phyloP scores from a whole-genome alignment of 768 basidiomycete genomes.

The Tulasnella sp. region DNA sequence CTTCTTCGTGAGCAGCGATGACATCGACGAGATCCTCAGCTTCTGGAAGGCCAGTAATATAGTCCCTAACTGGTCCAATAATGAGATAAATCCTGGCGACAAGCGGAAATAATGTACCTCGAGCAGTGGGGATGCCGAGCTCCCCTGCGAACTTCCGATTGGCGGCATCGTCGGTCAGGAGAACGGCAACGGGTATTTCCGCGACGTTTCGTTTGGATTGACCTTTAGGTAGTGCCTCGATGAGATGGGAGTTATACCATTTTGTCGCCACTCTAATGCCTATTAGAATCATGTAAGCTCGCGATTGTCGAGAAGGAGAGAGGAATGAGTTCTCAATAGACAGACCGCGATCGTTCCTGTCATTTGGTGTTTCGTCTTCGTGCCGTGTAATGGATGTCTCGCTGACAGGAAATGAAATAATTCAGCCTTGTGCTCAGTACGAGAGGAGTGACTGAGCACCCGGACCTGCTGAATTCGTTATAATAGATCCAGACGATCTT shows the following conservation, averaged over 20 bases:
- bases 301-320: background rate
- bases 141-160: slow-evolving; percentile 69
- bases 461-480: slow-evolving; percentile 76
- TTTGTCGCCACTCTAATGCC: slow-evolving; percentile 80
- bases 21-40: slow-evolving; percentile 69
- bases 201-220: background rate
- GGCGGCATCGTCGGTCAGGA: slow-evolving; percentile 83
- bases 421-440: background rate
- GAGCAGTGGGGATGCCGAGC: slow-evolving; percentile 51
- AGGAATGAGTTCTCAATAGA: background rate
- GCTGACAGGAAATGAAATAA: slow-evolving; percentile 32
- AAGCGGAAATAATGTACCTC: slow-evolving; percentile 41
- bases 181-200: slow-evolving; percentile 53
- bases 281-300: slow-evolving; percentile 28
- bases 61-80: slow-evolving; percentile 52
- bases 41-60: slow-evolving; percentile 66
- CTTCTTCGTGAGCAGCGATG: slow-evolving; percentile 56
- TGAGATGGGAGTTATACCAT: slow-evolving; percentile 73
- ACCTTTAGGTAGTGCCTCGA: slow-evolving; percentile 29
- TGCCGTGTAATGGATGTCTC: slow-evolving; percentile 74
- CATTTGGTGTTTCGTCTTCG: slow-evolving; percentile 79
- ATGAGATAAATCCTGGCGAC: background rate
- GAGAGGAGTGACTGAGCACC: slow-evolving; percentile 23
- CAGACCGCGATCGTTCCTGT: slow-evolving; percentile 86
- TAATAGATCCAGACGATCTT: slow-evolving; percentile 81